Percentiles rank a stretch among this genome's conserved stretches.
phyloP scores from a whole-genome alignment of 306 rosid genomes.

The Malus sylvestris region DNA sequence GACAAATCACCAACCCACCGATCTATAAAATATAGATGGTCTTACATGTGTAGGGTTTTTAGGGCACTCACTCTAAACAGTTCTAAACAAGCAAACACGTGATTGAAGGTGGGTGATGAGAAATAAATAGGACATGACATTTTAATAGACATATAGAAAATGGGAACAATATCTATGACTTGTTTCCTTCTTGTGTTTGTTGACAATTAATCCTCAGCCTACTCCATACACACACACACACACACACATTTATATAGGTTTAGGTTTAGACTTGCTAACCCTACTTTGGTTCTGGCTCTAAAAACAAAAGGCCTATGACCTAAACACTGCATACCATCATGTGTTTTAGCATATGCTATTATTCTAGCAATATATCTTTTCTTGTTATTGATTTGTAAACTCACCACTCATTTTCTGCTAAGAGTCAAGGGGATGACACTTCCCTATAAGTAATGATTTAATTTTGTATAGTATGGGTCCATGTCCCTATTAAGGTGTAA shows the following conservation, averaged over 20 bases:
- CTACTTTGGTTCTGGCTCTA: background rate
- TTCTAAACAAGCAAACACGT: background rate
- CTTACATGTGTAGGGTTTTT: background rate
- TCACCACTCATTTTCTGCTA: background rate
- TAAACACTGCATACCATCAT: background rate
- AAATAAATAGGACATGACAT: too few relatives aligned
- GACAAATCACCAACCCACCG: background rate
- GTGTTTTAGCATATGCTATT: background rate
- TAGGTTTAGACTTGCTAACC: conserved; percentile 1
- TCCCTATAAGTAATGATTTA: background rate
- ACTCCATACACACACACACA: background rate
- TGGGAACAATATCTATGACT: conserved; percentile 6
- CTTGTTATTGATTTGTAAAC: background rate
- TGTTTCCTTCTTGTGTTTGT: background rate
- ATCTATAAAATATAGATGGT: background rate
- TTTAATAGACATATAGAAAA: too few relatives aligned
- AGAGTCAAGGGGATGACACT: background rate
- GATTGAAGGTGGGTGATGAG: background rate
- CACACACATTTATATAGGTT: background rate
- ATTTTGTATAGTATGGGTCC: background rate
- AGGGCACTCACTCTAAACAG: background rate
- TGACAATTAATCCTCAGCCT: background rate
- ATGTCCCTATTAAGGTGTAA: background rate
- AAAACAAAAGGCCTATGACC: background rate
- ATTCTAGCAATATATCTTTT: background rate